Conservation (phyloP, 805 yeast species). For the Yamadazyma nakazawae region DNA sequence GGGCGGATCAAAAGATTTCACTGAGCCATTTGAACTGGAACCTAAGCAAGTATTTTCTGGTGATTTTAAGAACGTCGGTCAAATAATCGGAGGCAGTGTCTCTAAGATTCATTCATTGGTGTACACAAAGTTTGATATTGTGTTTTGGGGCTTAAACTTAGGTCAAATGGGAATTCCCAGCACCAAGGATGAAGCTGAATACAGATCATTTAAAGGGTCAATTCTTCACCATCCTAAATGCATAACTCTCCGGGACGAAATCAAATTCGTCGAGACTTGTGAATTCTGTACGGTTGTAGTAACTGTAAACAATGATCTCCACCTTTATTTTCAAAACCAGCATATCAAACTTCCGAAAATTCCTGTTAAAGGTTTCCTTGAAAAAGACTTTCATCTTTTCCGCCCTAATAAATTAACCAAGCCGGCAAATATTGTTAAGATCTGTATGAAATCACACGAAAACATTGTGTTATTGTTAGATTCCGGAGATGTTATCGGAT, state of each 20-base stretch:
- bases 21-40: conserved; percentile 27
- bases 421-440: conserved; percentile 31
- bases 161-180: conserved; percentile 69
- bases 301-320: conserved; percentile 55
- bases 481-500: conserved; percentile 56
- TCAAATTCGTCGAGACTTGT: conserved; percentile 58
- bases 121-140: conserved; percentile 46
- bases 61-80: conserved; percentile 35
- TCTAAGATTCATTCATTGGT: conserved; percentile 71
- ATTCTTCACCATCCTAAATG: conserved; percentile 38
- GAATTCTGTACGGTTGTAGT: conserved; percentile 70
- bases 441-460: conserved; percentile 36
- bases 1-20: conserved; percentile 17
- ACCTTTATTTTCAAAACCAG: conserved; percentile 55
- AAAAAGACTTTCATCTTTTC: conserved; percentile 50
- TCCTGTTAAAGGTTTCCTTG: conserved; percentile 32
- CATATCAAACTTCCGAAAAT: conserved; percentile 48
- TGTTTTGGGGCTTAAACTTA: conserved; percentile 73
- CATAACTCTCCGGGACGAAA: conserved; percentile 44
- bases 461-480: conserved; percentile 50
- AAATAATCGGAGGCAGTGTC: conserved; percentile 48
- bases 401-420: conserved; percentile 50
- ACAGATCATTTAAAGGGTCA: conserved; percentile 32
- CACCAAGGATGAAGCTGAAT: conserved; percentile 18
- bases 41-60: conserved; percentile 45